Conservation (phyloP, 768 basidiomycete species). For the Daedaleopsis nitida region DNA sequence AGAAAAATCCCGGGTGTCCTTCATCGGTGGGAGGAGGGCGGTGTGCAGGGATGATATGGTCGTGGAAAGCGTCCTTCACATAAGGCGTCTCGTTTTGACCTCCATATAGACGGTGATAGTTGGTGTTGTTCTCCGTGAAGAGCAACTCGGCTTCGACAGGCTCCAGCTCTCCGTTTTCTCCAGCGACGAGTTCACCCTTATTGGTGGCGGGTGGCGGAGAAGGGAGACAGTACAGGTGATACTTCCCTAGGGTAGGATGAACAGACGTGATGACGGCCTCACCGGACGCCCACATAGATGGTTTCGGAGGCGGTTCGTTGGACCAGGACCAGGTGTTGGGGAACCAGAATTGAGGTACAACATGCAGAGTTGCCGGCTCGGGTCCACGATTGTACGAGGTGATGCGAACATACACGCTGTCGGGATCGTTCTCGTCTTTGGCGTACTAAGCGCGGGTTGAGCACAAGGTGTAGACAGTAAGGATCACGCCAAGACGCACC, state of each 20-base stretch:
- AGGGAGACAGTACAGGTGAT: constrained; percentile 85
- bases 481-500: constrained; percentile 47
- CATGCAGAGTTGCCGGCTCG: constrained; percentile 89
- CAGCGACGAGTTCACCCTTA: constrained; percentile 50
- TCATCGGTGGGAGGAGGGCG: constrained; percentile 58
- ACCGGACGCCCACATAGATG: constrained; percentile 55
- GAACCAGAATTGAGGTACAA: constrained; percentile 96
- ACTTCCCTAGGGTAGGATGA: constrained; percentile 75
- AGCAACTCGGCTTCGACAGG: constrained; percentile 81
- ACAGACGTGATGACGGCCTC: constrained; percentile 68
- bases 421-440: constrained; percentile 91
- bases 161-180: constrained; percentile 49
- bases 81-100: constrained; percentile 81
- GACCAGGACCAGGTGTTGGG: constrained; percentile 99
- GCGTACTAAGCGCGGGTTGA: constrained; percentile 68
- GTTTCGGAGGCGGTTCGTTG: constrained; percentile 63
- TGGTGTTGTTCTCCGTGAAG: constrained; percentile 98
- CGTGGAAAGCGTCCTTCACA: constrained; percentile 98
- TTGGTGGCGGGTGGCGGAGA: constrained; percentile 89
- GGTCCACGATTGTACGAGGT: constrained; percentile 97
- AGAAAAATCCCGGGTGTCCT: constrained; percentile 39
- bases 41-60: constrained; percentile 90
- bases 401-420: constrained; percentile 89
- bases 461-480: not conserved
- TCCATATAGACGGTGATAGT: constrained; percentile 88